Conservation (phyloP, 108 stramenopile species). For the Fistulifera pelliculosa region DNA sequence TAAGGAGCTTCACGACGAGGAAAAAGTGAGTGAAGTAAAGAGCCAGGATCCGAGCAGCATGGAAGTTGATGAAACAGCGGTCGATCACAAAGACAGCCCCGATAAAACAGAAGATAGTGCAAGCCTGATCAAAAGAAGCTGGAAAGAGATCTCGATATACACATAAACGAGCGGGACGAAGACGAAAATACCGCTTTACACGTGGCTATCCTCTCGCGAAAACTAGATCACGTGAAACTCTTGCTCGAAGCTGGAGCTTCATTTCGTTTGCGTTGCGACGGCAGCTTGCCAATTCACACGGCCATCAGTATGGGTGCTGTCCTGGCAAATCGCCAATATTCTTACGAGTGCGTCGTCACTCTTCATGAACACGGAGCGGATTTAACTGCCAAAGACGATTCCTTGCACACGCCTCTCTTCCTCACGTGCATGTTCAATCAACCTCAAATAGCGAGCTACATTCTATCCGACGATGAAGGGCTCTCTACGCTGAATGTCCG, state of each 20-base stretch:
- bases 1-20: too few species aligned
- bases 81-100: too few species aligned
- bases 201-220: constrained; percentile 72
- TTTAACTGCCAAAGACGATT: constrained; percentile 69
- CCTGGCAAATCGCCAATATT: constrained; percentile 54
- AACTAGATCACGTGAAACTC: constrained; percentile 71
- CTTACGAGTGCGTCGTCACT: constrained; percentile 51
- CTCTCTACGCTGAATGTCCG: constrained; percentile 56
- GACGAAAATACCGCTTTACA: constrained; percentile 88
- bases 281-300: constrained; percentile 68
- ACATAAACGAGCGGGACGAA: constrained; percentile 76
- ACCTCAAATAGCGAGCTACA: constrained; percentile 43
- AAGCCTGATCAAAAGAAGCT: too few species aligned
- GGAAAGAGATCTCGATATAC: constrained; percentile 7
- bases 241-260: constrained; percentile 70
- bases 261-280: constrained; percentile 66
- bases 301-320: constrained; percentile 79
- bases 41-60: not conserved
- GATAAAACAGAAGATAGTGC: too few species aligned
- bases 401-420: constrained; percentile 73
- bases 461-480: constrained; percentile 47
- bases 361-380: constrained; percentile 60
- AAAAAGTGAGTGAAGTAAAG: not conserved
- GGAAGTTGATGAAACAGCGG: not conserved
- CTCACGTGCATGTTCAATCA: constrained; percentile 69